Evolutionary conservation across 768 basidiomycete genomes (phyloP), one percentile per base, ranked within the genome.

Genomic region (Ephemerocybe angulata): DNA sequence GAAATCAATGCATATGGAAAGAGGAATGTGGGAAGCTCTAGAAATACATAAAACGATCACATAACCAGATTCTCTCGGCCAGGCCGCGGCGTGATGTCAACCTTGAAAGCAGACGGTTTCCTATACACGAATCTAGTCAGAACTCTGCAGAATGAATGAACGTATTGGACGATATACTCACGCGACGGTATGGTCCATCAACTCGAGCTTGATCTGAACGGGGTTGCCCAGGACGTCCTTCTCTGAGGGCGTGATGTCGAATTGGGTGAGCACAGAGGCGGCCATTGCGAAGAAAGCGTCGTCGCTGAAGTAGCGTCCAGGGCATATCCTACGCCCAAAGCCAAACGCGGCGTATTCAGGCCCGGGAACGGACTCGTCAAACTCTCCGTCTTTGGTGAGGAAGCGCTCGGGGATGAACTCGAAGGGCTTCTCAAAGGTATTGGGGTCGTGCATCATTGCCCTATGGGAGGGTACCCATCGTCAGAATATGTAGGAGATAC

Each of bases 241-340:
- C 13, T 44, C 51, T n/a, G 27, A 42, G 19, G 51, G 43, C 7
- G 17, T 44, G 51, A 57, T 53, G 41, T 51, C 33, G 28, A 38
- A 53, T 5, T 46, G 37, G 12, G 66, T 58, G 4, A 69, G 29
- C 7, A 64, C 54, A 4, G 59, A 55, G 1, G 61, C 61, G 1
- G 63, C 48, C 2, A 58, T 55, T 25, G 59, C 55, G 63, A 72
- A 73, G 22, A 77, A 10, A 11, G 71, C 76, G 1, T 70, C 65
- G 17, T 78, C 72, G 2, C 74, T 78, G 33, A 82, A 59, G 42
- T 74, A 52, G 25, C 69, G 63, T 6, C 79, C 80, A 19, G 76
- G 72, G 51, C 76, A 78, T 3, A 74, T 55, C 22, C 66, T 69
- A 17, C 33, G 33, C 33, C 33, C 33, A 35, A 35, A 35, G 8